A percentile compares a stretch with the other conserved stretches of the same genome.
These are phyloP conservation scores for Neonectria punicea DNA, from an alignment of 2,329 filamentous ascomycete genomes.

Conservation along the genomic window DNA sequence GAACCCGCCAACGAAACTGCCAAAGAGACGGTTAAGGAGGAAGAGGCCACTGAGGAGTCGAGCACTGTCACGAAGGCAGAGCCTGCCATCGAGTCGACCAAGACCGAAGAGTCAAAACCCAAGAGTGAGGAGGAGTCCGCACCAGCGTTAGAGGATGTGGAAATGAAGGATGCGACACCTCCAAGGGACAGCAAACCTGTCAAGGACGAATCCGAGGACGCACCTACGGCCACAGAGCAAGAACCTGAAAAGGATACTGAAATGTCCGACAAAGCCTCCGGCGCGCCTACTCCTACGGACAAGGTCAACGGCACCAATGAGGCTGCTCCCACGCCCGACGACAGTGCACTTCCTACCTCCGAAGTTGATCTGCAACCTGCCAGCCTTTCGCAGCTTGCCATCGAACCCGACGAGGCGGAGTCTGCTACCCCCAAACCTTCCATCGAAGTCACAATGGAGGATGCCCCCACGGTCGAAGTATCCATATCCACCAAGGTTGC, in stretches of 20 bases:
- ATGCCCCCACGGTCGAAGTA: slow-evolving; percentile 48
- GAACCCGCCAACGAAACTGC: slow-evolving; percentile 18
- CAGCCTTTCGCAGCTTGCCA: slow-evolving; percentile 52
- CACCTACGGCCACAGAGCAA: slow-evolving; percentile 26
- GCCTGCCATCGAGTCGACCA: slow-evolving; percentile 16
- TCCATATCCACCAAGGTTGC: slow-evolving; percentile 68
- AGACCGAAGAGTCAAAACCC: slow-evolving; percentile 10
- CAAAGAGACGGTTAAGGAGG: slow-evolving; percentile 15
- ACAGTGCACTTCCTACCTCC: slow-evolving; percentile 40
- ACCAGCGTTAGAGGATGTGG: slow-evolving; percentile 33
- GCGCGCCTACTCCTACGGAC: slow-evolving; percentile 2
- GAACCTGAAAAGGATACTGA: slow-evolving; percentile 37
- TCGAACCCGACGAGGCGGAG: slow-evolving; percentile 49
- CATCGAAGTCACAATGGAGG: slow-evolving; percentile 63
- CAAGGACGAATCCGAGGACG: slow-evolving; percentile 10
- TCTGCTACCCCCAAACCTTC: slow-evolving; percentile 43
- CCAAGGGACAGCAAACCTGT: slow-evolving; percentile 16
- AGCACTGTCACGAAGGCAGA: slow-evolving; percentile 31
- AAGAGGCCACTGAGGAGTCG: slow-evolving; percentile 9
- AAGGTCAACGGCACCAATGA: slow-evolving; percentile 32
- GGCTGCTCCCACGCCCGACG: slow-evolving; percentile 21
- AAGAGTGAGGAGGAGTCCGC: slow-evolving; percentile 13
- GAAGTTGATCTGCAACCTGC: slow-evolving; percentile 51
- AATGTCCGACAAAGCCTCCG: slow-evolving; percentile 30
- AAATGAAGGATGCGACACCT: slow-evolving; percentile 39